A percentile compares a stretch with the other conserved stretches of the same genome.
phyloP scores from a whole-genome alignment of 768 basidiomycete species.

The Phanerodontia chrysosporium region DNA sequence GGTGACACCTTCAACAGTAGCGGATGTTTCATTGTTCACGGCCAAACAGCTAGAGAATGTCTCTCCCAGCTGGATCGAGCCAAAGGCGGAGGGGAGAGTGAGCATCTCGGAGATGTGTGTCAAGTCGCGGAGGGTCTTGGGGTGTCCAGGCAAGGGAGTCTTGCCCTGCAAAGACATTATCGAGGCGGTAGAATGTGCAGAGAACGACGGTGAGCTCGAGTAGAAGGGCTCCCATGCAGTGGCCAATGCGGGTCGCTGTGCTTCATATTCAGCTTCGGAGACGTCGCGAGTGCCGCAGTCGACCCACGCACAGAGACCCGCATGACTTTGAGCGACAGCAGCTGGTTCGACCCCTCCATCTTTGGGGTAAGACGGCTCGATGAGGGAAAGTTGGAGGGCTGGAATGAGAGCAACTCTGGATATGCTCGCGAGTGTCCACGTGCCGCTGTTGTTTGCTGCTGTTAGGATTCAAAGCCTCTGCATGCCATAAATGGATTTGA shows the following conservation, averaged over 20 bases:
- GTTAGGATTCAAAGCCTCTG: constrained; percentile 21
- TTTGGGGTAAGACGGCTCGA: neutral
- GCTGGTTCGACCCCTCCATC: constrained; percentile 58
- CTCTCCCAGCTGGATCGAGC: constrained; percentile 84
- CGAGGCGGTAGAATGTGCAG: constrained; percentile 75
- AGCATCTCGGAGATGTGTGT: constrained; percentile 76
- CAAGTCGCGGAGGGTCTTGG: constrained; percentile 81
- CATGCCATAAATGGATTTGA: constrained; percentile 16
- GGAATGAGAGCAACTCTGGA: no score
- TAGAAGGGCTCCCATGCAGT: constrained; percentile 85
- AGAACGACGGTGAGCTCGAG: constrained; percentile 77
- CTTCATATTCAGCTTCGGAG: constrained; percentile 12
- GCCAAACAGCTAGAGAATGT: constrained; percentile 81
- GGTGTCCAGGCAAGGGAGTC: constrained; percentile 65
- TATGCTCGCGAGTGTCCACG: neutral
- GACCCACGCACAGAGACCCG: constrained; percentile 68
- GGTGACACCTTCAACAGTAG: constrained; percentile 57
- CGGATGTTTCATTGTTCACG: constrained; percentile 72
- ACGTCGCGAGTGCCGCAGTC: neutral
- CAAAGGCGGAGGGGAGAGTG: constrained; percentile 79
- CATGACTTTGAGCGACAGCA: constrained; percentile 83
- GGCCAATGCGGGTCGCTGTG: constrained; percentile 68
- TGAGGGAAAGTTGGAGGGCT: neutral
- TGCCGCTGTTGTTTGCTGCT: constrained; percentile 14
- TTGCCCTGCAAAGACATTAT: constrained; percentile 73